These are phyloP conservation scores for Saccharomycopsis amapae DNA, from an alignment of 805 yeast species.

Conservation along the genomic window DNA sequence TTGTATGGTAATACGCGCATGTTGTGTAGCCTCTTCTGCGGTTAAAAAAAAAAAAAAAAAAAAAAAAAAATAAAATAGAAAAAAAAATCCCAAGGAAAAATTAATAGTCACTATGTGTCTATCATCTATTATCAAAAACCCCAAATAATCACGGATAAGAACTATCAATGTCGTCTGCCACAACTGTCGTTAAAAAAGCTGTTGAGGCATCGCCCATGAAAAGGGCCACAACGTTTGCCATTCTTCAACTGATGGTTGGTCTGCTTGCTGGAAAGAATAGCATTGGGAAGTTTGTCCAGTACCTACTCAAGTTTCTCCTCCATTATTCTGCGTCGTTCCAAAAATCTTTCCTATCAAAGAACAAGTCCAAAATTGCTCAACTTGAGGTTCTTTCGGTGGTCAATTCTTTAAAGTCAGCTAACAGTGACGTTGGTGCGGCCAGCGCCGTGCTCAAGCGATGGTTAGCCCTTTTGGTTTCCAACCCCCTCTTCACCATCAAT, in stretches of 20 bases:
- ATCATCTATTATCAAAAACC: too few species aligned
- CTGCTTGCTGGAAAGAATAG: conserved; percentile 21
- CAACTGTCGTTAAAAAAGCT: conserved; percentile 6
- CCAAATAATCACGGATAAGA: too few species aligned
- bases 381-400: neutral
- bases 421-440: neutral
- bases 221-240: too few species aligned
- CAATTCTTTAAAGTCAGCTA: neutral
- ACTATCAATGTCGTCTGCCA: too few species aligned
- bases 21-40: too few species aligned
- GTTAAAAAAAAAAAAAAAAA: neutral
- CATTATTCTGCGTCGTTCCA: conserved; percentile 14
- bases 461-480: neutral
- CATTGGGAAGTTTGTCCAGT: conserved; percentile 19
- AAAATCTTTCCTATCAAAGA: neutral
- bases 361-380: neutral
- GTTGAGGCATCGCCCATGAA: too few species aligned
- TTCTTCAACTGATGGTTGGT: conserved; percentile 19
- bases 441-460: neutral
- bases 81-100: too few species aligned
- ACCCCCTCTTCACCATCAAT: neutral
- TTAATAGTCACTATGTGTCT: too few species aligned
- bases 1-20: too few species aligned
- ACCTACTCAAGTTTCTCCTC: conserved; percentile 12
- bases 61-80: neutral